Conservation (phyloP, 2,329 filamentous ascomycete genomes). For the Penicillium sp. region DNA sequence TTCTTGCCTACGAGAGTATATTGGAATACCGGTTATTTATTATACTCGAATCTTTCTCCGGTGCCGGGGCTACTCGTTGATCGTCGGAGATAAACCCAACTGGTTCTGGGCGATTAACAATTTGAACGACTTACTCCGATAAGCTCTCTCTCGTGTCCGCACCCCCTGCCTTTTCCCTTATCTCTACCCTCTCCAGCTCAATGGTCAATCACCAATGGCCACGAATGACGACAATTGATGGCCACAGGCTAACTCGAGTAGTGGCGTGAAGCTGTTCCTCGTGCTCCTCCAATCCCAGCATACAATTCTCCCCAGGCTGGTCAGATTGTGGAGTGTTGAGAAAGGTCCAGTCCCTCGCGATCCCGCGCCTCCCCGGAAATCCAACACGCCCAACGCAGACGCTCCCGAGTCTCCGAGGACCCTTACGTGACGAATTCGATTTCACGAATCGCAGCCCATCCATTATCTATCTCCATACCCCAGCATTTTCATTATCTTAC, state of each 20-base stretch:
- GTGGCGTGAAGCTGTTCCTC: not conserved
- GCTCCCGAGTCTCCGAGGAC: not conserved
- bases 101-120: not conserved
- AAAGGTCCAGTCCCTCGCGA: not conserved
- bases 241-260: not conserved
- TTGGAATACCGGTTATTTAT: not conserved
- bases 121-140: conserved; percentile 17
- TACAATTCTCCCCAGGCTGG: not conserved
- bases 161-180: not conserved
- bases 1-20: not conserved
- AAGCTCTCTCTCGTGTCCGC: conserved; percentile 29
- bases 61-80: not conserved
- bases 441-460: conserved; percentile 17
- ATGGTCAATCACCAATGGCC: conserved; percentile 8
- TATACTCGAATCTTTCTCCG: not conserved
- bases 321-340: not conserved
- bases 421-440: conserved; percentile 22
- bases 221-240: not conserved
- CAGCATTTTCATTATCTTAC: not conserved
- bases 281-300: not conserved
- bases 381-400: not conserved
- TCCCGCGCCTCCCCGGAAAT: conserved; percentile 9
- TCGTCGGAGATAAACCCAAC: conserved; percentile 18
- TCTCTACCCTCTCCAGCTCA: not conserved
- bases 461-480: conserved; percentile 16